Conservation (phyloP, 202 grass and related monocot species). For the Cymbopogon flexuosus region DNA sequence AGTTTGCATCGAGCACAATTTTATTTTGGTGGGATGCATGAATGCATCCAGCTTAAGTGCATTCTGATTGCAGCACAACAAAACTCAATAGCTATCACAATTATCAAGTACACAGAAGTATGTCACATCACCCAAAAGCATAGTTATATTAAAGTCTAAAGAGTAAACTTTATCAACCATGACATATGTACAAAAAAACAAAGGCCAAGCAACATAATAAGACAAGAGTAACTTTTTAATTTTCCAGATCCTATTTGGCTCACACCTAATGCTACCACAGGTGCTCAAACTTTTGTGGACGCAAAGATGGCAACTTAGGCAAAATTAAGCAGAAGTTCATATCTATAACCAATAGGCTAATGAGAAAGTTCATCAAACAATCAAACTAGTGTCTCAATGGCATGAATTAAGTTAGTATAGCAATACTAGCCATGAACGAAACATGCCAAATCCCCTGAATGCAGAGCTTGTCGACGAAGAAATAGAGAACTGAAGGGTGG, state of each 20-base stretch:
- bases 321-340: neutral
- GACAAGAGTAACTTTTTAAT: neutral
- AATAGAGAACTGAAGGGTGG: neutral
- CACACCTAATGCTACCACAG: neutral
- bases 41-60: neutral
- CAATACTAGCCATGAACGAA: neutral
- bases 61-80: constrained; percentile 6
- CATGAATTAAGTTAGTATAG: neutral
- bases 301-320: neutral
- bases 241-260: neutral
- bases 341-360: neutral
- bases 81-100: neutral
- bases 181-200: neutral
- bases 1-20: neutral
- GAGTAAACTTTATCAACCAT: neutral
- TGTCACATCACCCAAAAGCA: neutral
- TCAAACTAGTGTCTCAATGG: neutral
- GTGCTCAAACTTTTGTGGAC: neutral
- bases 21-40: neutral
- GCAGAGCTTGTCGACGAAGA: neutral
- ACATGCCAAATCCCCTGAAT: too few species aligned
- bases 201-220: neutral
- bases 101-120: neutral
- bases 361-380: neutral
- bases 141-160: neutral